Evolutionary conservation across 2,329 filamentous ascomycete genomes (phyloP).

Genomic region (Trichophyton mentagrophytes): DNA sequence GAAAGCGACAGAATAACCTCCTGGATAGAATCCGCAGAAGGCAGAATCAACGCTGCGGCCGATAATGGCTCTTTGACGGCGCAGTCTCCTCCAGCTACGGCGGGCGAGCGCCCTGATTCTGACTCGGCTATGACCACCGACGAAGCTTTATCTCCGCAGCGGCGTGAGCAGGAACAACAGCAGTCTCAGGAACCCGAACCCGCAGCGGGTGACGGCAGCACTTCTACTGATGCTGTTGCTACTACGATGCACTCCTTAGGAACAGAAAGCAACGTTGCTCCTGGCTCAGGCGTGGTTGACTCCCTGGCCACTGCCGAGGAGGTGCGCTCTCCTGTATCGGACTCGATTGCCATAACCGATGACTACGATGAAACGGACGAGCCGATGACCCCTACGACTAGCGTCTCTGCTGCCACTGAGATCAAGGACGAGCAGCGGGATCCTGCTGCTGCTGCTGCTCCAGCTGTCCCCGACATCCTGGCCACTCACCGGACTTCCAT

Average conservation of each 20-base stretch:
- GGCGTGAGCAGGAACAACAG: too few species aligned
- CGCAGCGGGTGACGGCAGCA: neutral
- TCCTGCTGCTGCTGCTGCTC: neutral
- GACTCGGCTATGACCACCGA: neutral
- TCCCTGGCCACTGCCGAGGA: neutral
- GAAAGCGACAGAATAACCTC: constrained; percentile 27
- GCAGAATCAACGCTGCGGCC: constrained; percentile 16
- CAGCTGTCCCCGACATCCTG: neutral
- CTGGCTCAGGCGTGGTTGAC: neutral
- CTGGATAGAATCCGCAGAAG: constrained; percentile 24
- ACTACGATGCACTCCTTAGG: neutral
- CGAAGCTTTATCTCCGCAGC: neutral
- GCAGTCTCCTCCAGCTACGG: neutral
- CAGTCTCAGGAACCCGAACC: neutral
- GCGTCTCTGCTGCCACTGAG: constrained; percentile 14
- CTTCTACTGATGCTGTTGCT: neutral
- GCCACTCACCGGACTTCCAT: constrained; percentile 13
- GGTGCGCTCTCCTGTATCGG: neutral
- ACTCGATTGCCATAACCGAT: neutral
- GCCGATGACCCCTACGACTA: neutral
- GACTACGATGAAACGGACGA: neutral
- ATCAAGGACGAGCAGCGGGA: constrained; percentile 21
- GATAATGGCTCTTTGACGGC: constrained; percentile 11
- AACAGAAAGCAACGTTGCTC: neutral
- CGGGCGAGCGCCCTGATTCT: neutral